Conservation (phyloP, 164 flowering plant species). For the Tetrastigma voinierianum region DNA sequence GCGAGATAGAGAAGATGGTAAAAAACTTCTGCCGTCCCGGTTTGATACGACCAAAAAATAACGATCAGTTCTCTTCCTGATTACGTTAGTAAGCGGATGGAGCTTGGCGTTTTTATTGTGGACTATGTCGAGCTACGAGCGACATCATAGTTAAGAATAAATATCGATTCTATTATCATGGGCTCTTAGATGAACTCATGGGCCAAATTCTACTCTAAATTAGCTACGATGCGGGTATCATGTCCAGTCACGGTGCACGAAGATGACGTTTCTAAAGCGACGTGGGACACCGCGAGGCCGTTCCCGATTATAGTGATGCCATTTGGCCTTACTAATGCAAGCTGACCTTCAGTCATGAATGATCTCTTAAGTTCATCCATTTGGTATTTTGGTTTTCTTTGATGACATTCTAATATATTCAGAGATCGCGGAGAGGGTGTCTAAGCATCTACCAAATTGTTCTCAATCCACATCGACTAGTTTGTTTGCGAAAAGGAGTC, state of each 20-base stretch:
- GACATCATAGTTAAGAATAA: too few species aligned
- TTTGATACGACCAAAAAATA: too few species aligned
- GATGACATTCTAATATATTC: constrained; percentile 9
- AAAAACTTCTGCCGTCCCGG: too few species aligned
- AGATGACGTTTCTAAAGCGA: constrained; percentile 1
- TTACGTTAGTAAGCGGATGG: too few species aligned
- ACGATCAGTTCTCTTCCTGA: too few species aligned
- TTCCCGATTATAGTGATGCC: not conserved
- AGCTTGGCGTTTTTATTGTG: too few species aligned
- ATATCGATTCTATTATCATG: not conserved
- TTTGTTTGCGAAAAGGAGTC: not conserved
- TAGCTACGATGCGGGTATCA: not conserved
- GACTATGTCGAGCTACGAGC: too few species aligned
- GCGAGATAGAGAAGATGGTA: too few species aligned
- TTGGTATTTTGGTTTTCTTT: constrained; percentile 12
- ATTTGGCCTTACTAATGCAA: not conserved
- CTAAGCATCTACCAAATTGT: constrained; percentile 1
- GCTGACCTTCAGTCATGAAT: not conserved
- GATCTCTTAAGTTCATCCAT: not conserved
- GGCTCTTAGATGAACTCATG: not conserved
- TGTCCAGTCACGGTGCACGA: not conserved
- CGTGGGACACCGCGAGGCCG: not conserved
- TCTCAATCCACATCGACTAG: not conserved
- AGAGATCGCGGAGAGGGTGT: constrained; percentile 5
- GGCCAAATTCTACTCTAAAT: not conserved